Conservation (phyloP, 352 stramenopile species). For the Phytophthora sojae region DNA sequence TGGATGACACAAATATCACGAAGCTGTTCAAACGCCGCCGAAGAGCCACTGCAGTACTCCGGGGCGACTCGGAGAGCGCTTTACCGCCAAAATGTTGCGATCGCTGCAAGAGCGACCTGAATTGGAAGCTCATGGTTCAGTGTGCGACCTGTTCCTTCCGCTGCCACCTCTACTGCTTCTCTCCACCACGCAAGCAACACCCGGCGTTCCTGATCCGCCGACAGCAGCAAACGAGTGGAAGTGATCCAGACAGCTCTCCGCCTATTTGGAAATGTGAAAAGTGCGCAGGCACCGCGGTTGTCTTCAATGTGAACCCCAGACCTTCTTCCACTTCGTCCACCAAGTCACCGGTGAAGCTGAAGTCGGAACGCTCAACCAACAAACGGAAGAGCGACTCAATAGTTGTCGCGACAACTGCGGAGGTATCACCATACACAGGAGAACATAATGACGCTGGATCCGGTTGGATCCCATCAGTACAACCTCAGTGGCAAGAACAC, state of each 20-base stretch:
- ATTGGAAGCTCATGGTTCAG: constrained; percentile 65
- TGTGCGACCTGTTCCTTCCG: constrained; percentile 61
- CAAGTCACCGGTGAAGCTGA: constrained; percentile 4
- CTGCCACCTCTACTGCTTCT: constrained; percentile 77
- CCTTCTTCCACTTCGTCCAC: constrained; percentile 1
- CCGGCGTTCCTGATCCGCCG: constrained; percentile 44
- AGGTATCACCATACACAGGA: background rate
- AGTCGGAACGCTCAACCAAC: background rate
- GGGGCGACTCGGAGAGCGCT: constrained; percentile 5
- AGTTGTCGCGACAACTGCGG: background rate
- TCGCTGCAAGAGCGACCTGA: constrained; percentile 71
- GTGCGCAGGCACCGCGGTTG: constrained; percentile 34
- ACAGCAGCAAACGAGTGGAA: constrained; percentile 15
- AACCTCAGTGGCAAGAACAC: constrained; percentile 33
- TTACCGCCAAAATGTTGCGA: constrained; percentile 46
- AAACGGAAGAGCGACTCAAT: constrained; percentile 8
- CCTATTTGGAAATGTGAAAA: constrained; percentile 39
- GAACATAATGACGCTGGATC: background rate
- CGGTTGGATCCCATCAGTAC: constrained; percentile 22
- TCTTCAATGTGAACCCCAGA: constrained; percentile 28
- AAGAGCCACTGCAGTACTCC: constrained; percentile 13
- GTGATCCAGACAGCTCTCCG: background rate
- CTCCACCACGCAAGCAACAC: constrained; percentile 67
- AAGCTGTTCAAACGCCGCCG: constrained; percentile 39
- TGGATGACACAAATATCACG: constrained; percentile 14